These are phyloP conservation scores for Micractinium conductrix DNA, from an alignment of 139 green algal genomes.

Conservation along the genomic window DNA sequence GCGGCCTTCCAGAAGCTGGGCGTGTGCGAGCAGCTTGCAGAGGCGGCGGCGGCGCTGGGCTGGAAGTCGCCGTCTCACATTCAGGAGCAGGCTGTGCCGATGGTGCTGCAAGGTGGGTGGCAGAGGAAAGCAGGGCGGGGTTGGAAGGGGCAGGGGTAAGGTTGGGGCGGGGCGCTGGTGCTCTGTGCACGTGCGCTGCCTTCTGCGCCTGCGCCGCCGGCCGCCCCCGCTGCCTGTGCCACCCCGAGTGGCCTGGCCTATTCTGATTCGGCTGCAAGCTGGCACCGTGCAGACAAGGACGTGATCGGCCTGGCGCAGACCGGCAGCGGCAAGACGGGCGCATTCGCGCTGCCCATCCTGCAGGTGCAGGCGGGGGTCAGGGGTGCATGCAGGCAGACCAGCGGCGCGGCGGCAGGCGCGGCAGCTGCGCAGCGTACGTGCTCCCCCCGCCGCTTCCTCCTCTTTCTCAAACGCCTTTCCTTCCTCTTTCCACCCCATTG, in stretches of 20 bases:
- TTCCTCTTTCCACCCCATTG: background rate
- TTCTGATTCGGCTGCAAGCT: background rate
- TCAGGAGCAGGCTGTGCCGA: conserved; percentile 86
- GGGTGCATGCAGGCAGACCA: no score
- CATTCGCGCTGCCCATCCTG: conserved; percentile 97
- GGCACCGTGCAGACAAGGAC: conserved; percentile 77
- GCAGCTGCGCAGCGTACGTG: background rate
- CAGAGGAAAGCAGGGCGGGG: background rate
- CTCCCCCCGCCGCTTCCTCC: background rate
- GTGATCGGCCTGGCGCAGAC: conserved; percentile 99
- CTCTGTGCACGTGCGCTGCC: background rate
- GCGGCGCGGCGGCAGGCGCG: no score
- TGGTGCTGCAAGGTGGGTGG: conserved; percentile 74
- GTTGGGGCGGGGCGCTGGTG: background rate
- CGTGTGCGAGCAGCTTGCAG: conserved; percentile 82
- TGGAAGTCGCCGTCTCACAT: conserved; percentile 89
- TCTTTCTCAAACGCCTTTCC: background rate
- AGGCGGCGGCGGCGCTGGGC: conserved; percentile 79
- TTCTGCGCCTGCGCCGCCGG: no score
- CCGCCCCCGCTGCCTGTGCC: no score
- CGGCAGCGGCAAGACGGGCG: conserved; percentile 97
- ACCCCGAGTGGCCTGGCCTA: background rate
- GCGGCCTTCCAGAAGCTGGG: conserved; percentile 80
- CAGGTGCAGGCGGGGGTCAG: conserved; percentile 21
- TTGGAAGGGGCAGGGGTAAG: background rate